A percentile compares a stretch with the other conserved stretches of the same genome.
Evolutionary conservation across 257 asterid species (phyloP).

Genomic region (Solanum virginianum): DNA sequence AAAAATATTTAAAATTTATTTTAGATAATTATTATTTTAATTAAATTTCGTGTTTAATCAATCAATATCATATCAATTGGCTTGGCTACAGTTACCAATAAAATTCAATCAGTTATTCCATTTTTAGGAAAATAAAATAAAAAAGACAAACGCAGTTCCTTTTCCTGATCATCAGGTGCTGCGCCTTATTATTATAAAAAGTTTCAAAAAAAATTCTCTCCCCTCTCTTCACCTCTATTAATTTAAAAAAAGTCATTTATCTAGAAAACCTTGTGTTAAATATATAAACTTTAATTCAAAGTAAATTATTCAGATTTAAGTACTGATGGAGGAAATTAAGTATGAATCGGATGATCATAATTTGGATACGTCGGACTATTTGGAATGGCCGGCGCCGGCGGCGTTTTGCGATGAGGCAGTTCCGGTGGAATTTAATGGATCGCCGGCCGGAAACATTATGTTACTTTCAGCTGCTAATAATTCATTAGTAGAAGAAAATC

Average conservation of each 20-base stretch:
- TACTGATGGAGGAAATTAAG: background rate
- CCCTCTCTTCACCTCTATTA: background rate
- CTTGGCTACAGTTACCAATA: too few species aligned
- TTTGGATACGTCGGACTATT: background rate
- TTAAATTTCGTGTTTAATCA: too few species aligned
- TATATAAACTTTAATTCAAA: background rate
- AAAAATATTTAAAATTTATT: too few species aligned
- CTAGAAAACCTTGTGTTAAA: background rate
- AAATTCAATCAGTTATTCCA: background rate
- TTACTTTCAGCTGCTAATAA: background rate
- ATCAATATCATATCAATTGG: too few species aligned
- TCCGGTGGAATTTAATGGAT: background rate
- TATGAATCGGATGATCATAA: background rate
- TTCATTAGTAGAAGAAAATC: background rate
- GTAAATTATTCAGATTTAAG: background rate
- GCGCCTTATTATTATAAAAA: background rate
- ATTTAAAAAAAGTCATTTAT: background rate
- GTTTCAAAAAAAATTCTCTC: background rate
- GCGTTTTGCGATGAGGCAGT: background rate
- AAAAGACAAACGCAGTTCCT: background rate
- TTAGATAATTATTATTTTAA: too few species aligned
- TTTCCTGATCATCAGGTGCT: background rate
- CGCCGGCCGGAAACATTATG: background rate
- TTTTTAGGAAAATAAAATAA: background rate
- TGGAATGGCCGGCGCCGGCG: background rate